Conservation (phyloP, 768 basidiomycete genomes). For the Serendipita indica region DNA sequence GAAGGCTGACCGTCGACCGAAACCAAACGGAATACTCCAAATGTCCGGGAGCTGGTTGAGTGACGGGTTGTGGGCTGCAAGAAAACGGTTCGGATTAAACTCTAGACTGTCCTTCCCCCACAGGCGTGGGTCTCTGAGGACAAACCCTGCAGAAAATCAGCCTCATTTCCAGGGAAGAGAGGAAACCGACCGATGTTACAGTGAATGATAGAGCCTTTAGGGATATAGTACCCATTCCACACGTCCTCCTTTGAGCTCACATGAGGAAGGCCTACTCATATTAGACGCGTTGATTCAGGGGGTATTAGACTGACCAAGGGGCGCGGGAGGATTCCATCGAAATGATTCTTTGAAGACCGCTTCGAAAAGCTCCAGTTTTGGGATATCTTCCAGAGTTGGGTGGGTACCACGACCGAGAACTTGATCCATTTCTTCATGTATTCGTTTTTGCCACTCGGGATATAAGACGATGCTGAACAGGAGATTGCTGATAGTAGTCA, state of each 20-base stretch:
- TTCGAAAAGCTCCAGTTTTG: background rate
- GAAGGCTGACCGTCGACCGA: slow-evolving; percentile 42
- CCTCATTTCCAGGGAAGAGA: background rate
- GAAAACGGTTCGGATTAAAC: slow-evolving; percentile 13
- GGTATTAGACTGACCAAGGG: background rate
- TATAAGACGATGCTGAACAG: slow-evolving; percentile 16
- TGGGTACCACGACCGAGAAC: background rate
- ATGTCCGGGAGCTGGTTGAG: slow-evolving; percentile 36
- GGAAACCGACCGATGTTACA: slow-evolving; percentile 23
- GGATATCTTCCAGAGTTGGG: background rate
- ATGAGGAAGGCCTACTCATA: slow-evolving; percentile 20
- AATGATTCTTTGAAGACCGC: background rate
- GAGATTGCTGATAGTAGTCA: background rate
- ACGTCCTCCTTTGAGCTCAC: slow-evolving; percentile 22
- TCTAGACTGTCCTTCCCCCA: background rate
- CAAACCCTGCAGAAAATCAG: no score
- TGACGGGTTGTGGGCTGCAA: background rate
- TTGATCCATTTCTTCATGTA: background rate
- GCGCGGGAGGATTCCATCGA: background rate
- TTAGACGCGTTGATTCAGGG: background rate
- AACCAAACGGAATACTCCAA: slow-evolving; percentile 50
- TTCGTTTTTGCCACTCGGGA: slow-evolving; percentile 2
- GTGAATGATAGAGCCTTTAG: slow-evolving; percentile 34
- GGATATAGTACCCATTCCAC: slow-evolving; percentile 25
- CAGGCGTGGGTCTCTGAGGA: background rate